Conservation (phyloP, 345 rosid species). For the Eucalyptus grandis region DNA sequence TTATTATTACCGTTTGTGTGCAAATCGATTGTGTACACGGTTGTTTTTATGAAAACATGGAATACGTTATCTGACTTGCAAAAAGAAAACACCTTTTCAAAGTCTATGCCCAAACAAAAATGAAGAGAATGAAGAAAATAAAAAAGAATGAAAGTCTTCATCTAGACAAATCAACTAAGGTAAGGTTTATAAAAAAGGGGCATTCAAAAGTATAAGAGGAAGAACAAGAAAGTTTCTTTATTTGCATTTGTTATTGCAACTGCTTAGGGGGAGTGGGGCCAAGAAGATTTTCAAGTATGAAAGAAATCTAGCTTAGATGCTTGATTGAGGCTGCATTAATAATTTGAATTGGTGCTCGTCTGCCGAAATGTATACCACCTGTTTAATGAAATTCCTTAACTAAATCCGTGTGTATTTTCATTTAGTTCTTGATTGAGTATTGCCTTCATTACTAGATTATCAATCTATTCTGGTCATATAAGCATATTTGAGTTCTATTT, state of each 20-base stretch:
- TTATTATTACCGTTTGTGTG: rapidly evolving
- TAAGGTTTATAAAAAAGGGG: background rate
- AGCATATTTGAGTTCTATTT: too few relatives aligned
- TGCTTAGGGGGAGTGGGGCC: background rate
- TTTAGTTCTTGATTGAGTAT: too few relatives aligned
- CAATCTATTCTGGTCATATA: too few relatives aligned
- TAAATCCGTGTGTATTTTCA: too few relatives aligned
- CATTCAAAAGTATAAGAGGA: background rate
- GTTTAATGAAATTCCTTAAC: too few relatives aligned
- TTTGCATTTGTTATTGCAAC: background rate
- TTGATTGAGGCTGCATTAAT: background rate
- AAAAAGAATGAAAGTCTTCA: background rate
- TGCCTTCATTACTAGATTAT: too few relatives aligned
- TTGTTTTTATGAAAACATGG: background rate
- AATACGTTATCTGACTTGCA: background rate
- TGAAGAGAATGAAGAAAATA: background rate
- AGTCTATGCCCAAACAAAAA: background rate
- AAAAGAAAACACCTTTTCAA: background rate
- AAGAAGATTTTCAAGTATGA: background rate
- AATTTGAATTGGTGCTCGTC: too few relatives aligned
- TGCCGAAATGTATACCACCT: rapidly evolving
- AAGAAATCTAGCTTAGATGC: slow-evolving; percentile 1
- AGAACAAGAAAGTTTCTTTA: background rate
- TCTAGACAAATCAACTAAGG: background rate
- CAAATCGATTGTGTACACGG: background rate